Percentiles rank a stretch among this genome's conserved stretches.
phyloP scores from a whole-genome alignment of 2,329 filamentous ascomycete genomes.

The Polytolypa hystricis region DNA sequence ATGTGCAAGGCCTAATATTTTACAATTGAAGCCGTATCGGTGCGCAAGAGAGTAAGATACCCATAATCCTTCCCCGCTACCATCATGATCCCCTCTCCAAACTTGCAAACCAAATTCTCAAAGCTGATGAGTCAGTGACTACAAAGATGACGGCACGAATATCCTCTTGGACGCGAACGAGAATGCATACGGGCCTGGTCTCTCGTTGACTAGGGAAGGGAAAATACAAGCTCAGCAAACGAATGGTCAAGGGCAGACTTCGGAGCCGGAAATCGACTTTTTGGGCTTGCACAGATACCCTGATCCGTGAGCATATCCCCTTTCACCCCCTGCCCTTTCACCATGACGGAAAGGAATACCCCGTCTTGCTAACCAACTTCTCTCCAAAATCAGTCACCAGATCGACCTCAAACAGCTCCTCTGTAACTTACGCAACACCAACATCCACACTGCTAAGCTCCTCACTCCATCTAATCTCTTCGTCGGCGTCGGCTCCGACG shows the following conservation, averaged over 20 bases:
- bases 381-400: constrained; percentile 53
- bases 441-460: constrained; percentile 61
- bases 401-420: constrained; percentile 72
- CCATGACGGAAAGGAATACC: not conserved
- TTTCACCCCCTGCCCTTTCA: not conserved
- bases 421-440: constrained; percentile 73
- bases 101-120: constrained; percentile 6
- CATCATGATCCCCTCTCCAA: constrained; percentile 6
- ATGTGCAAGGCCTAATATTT: constrained; percentile 66
- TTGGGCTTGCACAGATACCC: constrained; percentile 85
- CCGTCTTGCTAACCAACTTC: not conserved
- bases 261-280: constrained; percentile 57
- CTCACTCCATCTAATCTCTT: constrained; percentile 78
- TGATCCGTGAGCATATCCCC: constrained; percentile 50
- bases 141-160: constrained; percentile 96
- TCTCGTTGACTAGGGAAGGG: constrained; percentile 43
- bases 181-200: constrained; percentile 82
- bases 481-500: constrained; percentile 89
- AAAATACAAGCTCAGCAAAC: constrained; percentile 35
- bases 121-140: constrained; percentile 55
- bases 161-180: constrained; percentile 96
- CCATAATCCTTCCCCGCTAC: constrained; percentile 7
- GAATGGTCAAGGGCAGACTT: constrained; percentile 28
- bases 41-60: constrained; percentile 65
- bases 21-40: constrained; percentile 65